Evolutionary conservation across 495 filamentous ascomycete species (phyloP).

Genomic region (Neurospora sp.): DNA sequence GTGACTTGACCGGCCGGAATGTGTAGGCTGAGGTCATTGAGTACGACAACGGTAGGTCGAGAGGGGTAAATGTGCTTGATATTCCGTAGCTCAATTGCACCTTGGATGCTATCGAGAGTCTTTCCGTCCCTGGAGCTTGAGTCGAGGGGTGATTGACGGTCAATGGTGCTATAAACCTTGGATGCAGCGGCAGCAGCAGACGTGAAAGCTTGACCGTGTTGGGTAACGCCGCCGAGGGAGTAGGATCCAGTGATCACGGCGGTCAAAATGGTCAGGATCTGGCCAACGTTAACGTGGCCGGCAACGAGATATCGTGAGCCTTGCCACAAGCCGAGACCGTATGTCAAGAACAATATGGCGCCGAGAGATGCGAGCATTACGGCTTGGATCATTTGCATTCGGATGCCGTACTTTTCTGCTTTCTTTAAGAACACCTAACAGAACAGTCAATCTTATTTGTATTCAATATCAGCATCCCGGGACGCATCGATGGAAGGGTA

Average conservation of each 20-base stretch:
- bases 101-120: slow-evolving; percentile 53
- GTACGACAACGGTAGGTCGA: slow-evolving; percentile 68
- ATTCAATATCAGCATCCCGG: not conserved
- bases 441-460: not conserved
- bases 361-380: not conserved
- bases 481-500: not conserved
- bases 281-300: not conserved
- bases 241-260: slow-evolving; percentile 13
- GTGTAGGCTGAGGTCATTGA: slow-evolving; percentile 61
- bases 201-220: slow-evolving; percentile 64
- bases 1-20: slow-evolving; percentile 75
- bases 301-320: not conserved
- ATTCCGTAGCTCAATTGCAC: slow-evolving; percentile 57
- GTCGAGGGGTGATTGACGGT: slow-evolving; percentile 63
- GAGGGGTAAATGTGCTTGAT: slow-evolving; percentile 86
- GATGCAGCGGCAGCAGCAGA: slow-evolving; percentile 57
- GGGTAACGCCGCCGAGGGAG: slow-evolving; percentile 66
- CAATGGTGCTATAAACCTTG: slow-evolving; percentile 73
- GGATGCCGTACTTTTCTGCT: not conserved
- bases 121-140: slow-evolving; percentile 54
- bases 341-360: not conserved
- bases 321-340: not conserved
- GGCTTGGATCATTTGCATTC: not conserved
- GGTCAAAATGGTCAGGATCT: not conserved
- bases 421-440: not conserved